Conservation (phyloP, 805 yeast species). For the Teunomyces tritomae region DNA sequence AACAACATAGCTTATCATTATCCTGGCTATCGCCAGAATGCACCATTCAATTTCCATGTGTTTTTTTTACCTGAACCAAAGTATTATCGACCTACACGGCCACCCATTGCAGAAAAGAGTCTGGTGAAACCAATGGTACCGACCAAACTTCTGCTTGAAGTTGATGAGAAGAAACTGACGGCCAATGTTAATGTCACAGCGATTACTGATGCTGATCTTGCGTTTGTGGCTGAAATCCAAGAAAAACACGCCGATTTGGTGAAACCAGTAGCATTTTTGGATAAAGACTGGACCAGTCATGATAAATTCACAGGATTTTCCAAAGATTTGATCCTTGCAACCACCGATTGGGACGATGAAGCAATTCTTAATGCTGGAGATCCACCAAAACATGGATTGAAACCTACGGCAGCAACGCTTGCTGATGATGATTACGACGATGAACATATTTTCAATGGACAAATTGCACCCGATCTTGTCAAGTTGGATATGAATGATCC, state of each 20-base stretch:
- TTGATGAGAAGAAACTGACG: conserved; percentile 30
- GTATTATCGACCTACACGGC: conserved; percentile 51
- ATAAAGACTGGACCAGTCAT: conserved; percentile 31
- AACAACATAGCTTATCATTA: conserved; percentile 46
- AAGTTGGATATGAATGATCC: conserved; percentile 83
- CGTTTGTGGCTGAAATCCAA: conserved; percentile 9
- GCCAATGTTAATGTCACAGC: too few species aligned
- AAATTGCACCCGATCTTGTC: conserved; percentile 37
- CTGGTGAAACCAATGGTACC: conserved; percentile 53
- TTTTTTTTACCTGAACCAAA: conserved; percentile 63
- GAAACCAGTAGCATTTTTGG: conserved; percentile 30
- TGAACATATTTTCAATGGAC: conserved; percentile 74
- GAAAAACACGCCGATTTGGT: conserved; percentile 11
- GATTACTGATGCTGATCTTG: too few species aligned
- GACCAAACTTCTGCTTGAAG: conserved; percentile 55
- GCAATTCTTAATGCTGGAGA: conserved; percentile 52
- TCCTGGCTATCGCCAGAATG: conserved; percentile 59
- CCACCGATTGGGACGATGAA: conserved; percentile 79
- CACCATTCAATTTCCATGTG: conserved; percentile 61
- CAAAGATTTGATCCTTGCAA: conserved; percentile 59
- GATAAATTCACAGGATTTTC: conserved; percentile 42
- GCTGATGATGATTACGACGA: conserved; percentile 44
- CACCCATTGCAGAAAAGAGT: conserved; percentile 36
- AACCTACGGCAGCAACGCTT: too few species aligned
- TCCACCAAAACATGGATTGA: conserved; percentile 5